Conservation (phyloP, 441 rosid genomes). For the Populus hybrid region DNA sequence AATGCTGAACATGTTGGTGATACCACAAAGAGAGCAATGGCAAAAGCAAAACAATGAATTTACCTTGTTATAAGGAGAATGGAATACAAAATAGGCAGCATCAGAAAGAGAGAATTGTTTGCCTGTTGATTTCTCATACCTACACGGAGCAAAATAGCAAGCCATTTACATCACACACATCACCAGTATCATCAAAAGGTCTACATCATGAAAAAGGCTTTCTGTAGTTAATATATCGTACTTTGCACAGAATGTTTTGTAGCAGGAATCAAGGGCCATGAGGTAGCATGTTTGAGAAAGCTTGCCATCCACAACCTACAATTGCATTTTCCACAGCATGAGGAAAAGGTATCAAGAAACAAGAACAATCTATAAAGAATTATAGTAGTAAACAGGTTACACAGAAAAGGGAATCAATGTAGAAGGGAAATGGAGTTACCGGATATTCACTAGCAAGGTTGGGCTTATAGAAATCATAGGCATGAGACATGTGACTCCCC, state of each 20-base stretch:
- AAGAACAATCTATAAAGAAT: not conserved
- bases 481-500: constrained; percentile 97
- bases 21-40: constrained; percentile 3
- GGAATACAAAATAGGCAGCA: constrained; percentile 79
- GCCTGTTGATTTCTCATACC: constrained; percentile 82
- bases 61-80: constrained; percentile 99
- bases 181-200: not conserved
- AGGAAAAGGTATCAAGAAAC: not conserved
- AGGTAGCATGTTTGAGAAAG: constrained; percentile 99
- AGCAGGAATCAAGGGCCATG: constrained; percentile 95
- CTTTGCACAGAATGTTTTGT: constrained; percentile 78
- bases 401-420: constrained; percentile 2
- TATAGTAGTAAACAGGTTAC: not conserved
- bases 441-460: constrained; percentile 99
- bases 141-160: constrained; percentile 26
- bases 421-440: constrained; percentile 37
- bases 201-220: constrained; percentile 8
- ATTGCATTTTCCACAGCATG: constrained; percentile 9
- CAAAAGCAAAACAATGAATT: not conserved
- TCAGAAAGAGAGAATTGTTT: constrained; percentile 76
- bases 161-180: constrained; percentile 5
- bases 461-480: constrained; percentile 97
- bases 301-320: constrained; percentile 98
- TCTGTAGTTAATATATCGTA: constrained; percentile 29
- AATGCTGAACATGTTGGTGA: not conserved